These are phyloP conservation scores for Saccharomycopsis amapae DNA, from an alignment of 805 yeast species.

Conservation along the genomic window DNA sequence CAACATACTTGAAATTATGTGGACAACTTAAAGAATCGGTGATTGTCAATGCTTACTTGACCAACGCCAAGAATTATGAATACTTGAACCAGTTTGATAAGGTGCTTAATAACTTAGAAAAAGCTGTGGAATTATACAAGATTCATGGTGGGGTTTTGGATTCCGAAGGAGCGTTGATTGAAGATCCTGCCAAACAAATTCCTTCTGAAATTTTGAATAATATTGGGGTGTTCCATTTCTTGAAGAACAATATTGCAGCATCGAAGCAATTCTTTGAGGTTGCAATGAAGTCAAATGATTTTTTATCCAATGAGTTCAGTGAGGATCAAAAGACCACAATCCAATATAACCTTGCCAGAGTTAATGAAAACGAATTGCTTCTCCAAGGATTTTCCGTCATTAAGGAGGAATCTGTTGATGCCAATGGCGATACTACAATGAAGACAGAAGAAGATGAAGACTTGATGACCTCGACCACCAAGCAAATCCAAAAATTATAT, in stretches of 20 bases:
- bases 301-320: constrained; percentile 14
- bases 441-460: constrained; percentile 4
- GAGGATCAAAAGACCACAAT: constrained; percentile 37
- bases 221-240: constrained; percentile 74
- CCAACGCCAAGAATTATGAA: constrained; percentile 67
- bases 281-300: constrained; percentile 33
- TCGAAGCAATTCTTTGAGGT: constrained; percentile 50
- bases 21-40: constrained; percentile 50
- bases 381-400: constrained; percentile 6
- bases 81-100: constrained; percentile 50
- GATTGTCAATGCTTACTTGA: constrained; percentile 55
- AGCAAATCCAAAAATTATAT: constrained; percentile 35
- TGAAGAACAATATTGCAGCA: constrained; percentile 50
- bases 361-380: constrained; percentile 40
- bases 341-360: constrained; percentile 71
- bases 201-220: constrained; percentile 67
- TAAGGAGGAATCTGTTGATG: constrained; percentile 32
- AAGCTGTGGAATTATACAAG: constrained; percentile 48
- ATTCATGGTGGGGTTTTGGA: constrained; percentile 30
- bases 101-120: constrained; percentile 56
- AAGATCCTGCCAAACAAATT: constrained; percentile 29
- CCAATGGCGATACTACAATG: constrained; percentile 17
- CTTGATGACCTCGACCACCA: constrained; percentile 4
- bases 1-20: constrained; percentile 60
- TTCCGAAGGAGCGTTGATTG: constrained; percentile 23